Evolutionary conservation across 371 early-diverging fungal genomes (phyloP).

Genomic region (Mortierella sp.): DNA sequence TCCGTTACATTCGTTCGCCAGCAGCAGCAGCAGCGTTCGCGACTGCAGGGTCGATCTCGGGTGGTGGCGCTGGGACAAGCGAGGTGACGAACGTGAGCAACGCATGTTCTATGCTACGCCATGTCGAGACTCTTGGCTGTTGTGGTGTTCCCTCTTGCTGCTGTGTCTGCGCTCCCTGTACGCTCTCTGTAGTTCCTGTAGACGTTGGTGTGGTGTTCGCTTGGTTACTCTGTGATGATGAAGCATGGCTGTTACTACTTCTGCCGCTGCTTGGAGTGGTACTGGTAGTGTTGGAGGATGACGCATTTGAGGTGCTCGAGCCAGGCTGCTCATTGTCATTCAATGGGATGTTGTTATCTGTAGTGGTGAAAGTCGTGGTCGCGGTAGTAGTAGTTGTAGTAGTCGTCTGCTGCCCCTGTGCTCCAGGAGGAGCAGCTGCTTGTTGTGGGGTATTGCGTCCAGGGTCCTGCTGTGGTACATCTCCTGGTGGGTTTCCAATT

Average conservation of each 20-base stretch:
- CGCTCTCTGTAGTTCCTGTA: not conserved
- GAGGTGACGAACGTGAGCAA: conserved; percentile 52
- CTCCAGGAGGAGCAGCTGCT: not conserved
- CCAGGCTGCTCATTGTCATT: not conserved
- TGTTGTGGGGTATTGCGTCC: conserved; percentile 6
- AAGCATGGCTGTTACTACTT: not conserved
- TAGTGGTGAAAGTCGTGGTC: conserved; percentile 4
- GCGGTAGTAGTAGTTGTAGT: conserved; percentile 16
- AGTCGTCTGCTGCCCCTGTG: conserved; percentile 15
- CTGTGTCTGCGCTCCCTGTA: not conserved
- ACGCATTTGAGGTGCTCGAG: not conserved
- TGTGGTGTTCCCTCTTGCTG: conserved; percentile 10
- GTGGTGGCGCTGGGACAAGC: conserved; percentile 43
- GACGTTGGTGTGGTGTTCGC: not conserved
- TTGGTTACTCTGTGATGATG: not conserved
- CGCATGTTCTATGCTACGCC: conserved; percentile 47
- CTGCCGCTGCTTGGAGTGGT: not conserved
- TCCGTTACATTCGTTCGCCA: too few species aligned
- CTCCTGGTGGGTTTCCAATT: conserved; percentile 29
- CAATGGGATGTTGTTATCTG: conserved; percentile 3
- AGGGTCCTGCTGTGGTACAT: conserved; percentile 11
- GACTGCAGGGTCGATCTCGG: conserved; percentile 48
- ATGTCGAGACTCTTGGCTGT: conserved; percentile 33
- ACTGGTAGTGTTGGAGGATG: not conserved
- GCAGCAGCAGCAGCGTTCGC: conserved; percentile 39